Evolutionary conservation across 306 rosid species (phyloP).

Genomic region (Gleditsia sinensis): DNA sequence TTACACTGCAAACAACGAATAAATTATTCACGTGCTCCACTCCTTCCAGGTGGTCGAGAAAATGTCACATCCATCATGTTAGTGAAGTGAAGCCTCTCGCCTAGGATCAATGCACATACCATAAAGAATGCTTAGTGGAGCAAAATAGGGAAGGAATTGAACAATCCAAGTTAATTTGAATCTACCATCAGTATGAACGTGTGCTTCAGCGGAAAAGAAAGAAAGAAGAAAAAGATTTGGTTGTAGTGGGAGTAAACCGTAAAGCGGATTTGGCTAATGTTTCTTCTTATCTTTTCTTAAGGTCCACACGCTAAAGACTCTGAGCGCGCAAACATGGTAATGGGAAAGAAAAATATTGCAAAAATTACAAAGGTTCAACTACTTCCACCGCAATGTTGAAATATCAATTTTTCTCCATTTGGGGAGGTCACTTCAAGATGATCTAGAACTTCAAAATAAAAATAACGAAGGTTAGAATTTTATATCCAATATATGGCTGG

Average conservation of each 20-base stretch:
- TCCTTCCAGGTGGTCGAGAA: neutral
- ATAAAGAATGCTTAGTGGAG: neutral
- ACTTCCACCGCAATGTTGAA: slow-evolving; percentile 73
- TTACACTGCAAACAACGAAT: too few relatives aligned
- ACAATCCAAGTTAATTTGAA: neutral
- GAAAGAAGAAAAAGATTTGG: slow-evolving; percentile 5
- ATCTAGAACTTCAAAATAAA: slow-evolving; percentile 25
- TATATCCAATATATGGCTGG: neutral
- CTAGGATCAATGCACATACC: neutral
- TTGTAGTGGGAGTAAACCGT: slow-evolving; percentile 42
- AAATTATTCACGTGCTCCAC: too few relatives aligned
- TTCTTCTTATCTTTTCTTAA: slow-evolving; percentile 32
- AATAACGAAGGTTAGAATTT: slow-evolving; percentile 21
- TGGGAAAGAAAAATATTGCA: slow-evolving; percentile 19
- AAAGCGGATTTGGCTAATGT: slow-evolving; percentile 38
- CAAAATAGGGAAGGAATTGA: neutral
- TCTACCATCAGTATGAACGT: slow-evolving; percentile 29
- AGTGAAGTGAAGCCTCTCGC: neutral
- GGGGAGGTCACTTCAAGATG: slow-evolving; percentile 45
- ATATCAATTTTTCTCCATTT: slow-evolving; percentile 27
- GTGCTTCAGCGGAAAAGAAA: slow-evolving; percentile 8
- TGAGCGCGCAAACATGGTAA: slow-evolving; percentile 30
- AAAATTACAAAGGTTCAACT: slow-evolving; percentile 55
- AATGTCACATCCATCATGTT: too few relatives aligned
- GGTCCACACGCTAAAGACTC: slow-evolving; percentile 82